phyloP scores from a whole-genome alignment of 306 rosid species.

The Phaseolus lunatus region DNA sequence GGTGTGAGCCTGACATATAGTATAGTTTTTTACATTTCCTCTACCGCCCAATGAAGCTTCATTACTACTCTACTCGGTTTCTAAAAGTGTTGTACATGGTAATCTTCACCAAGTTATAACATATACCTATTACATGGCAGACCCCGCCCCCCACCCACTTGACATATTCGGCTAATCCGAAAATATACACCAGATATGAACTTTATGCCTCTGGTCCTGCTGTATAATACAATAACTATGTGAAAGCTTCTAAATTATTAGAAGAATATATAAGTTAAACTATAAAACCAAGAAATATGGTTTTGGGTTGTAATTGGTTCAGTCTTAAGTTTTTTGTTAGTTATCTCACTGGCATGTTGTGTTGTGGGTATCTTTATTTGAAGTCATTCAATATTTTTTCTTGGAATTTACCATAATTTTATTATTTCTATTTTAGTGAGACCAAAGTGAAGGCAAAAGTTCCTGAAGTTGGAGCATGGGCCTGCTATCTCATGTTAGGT shows the following conservation, averaged over 20 bases:
- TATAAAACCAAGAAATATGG: neutral
- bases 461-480: neutral
- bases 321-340: neutral
- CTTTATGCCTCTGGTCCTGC: too few relatives aligned
- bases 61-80: too few relatives aligned
- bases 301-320: neutral
- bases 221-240: neutral
- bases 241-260: neutral
- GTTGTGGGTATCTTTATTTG: neutral
- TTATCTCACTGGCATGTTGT: neutral
- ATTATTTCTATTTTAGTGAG: neutral
- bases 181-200: too few relatives aligned
- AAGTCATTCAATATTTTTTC: neutral
- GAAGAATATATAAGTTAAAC: neutral
- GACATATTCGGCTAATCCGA: too few relatives aligned
- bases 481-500: neutral
- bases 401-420: neutral
- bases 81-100: too few relatives aligned
- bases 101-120: too few relatives aligned
- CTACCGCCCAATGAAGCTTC: too few relatives aligned
- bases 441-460: neutral
- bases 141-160: too few relatives aligned
- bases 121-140: too few relatives aligned
- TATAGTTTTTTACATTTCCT: too few relatives aligned
- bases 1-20: too few relatives aligned